Evolutionary conservation across 2,329 filamentous ascomycete genomes (phyloP), one percentile per base, ranked within the genome.

Genomic region (Colletotrichum chrysophilum): DNA sequence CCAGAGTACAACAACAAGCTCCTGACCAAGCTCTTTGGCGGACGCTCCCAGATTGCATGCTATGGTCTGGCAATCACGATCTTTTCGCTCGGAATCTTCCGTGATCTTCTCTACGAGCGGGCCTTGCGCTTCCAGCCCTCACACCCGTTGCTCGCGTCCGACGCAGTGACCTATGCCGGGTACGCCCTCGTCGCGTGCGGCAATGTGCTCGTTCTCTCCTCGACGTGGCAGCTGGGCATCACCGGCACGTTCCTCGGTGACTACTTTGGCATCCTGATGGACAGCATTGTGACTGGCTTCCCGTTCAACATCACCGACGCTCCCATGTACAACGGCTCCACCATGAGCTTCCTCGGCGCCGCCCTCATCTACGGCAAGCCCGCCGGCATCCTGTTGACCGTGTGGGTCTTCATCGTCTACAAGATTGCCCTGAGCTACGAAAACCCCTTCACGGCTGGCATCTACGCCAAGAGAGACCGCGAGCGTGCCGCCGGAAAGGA

Each of bases 211-310:
- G 97, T 99, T 66, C 81, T 98, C 66, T 93, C 94, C 38, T 97
- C 94, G 76, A 98, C 98, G 86, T 98, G 93, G 92, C 94, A 93
- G 38, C 92, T 99, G 55, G 97, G 97, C 74, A 92, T 99, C 81
- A 98, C 96, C 1, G 97, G 97, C 77, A 99, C 97, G 48, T 99
- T 98, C 84, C 89, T 99, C 43, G 97, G 97, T 80, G 97, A 99
- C 88, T 99, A 99, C 89, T 99, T 98, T 83, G 97, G 97, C 80
- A 98, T 98, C 84, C 89, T 99, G 79, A 98, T 98, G 96, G 96
- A 98, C 83, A 88, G 94, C 79, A 96, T 96, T 81, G 96, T 99
- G 68, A 98, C 96, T 14, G 94, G 95, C 16, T 99, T 99, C 84
- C 97, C 97, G 4, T 99, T 99, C 90, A 98, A 94, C 85, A 90